phyloP scores from a whole-genome alignment of 345 rosid genomes.

The Toxicodendron radicans region DNA sequence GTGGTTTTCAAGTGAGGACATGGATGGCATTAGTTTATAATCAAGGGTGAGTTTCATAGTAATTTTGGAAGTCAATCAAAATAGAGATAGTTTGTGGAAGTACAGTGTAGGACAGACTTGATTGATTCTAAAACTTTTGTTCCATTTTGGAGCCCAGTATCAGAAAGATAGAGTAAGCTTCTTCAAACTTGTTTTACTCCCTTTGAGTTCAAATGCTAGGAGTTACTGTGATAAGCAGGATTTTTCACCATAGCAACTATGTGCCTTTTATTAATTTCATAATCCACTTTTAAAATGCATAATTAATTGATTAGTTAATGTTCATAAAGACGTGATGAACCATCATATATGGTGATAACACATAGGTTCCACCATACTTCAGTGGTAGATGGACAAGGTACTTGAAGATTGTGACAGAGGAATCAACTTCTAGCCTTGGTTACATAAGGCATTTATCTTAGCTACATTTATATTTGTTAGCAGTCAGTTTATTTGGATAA shows the following conservation, averaged over 20 bases:
- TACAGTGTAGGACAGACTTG: background rate
- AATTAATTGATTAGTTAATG: background rate
- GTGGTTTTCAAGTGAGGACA: background rate
- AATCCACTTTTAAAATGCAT: background rate
- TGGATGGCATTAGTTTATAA: background rate
- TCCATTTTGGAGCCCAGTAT: background rate
- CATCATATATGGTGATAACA: background rate
- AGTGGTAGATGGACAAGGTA: too few species aligned
- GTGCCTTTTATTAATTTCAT: background rate
- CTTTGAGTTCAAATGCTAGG: background rate
- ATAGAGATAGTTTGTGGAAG: background rate
- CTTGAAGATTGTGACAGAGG: too few species aligned
- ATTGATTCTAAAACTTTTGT: background rate
- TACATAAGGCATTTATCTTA: too few species aligned
- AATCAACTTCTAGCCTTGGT: too few species aligned
- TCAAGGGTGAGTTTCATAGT: background rate
- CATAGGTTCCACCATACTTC: background rate
- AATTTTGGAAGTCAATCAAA: background rate
- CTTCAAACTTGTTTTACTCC: background rate
- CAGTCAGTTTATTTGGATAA: too few species aligned
- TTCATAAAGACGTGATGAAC: background rate
- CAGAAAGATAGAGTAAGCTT: background rate
- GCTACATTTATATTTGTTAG: too few species aligned
- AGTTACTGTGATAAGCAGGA: background rate
- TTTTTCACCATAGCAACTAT: background rate